Conservation (phyloP, 441 rosid genomes). For the Pelargonium citronellum region DNA sequence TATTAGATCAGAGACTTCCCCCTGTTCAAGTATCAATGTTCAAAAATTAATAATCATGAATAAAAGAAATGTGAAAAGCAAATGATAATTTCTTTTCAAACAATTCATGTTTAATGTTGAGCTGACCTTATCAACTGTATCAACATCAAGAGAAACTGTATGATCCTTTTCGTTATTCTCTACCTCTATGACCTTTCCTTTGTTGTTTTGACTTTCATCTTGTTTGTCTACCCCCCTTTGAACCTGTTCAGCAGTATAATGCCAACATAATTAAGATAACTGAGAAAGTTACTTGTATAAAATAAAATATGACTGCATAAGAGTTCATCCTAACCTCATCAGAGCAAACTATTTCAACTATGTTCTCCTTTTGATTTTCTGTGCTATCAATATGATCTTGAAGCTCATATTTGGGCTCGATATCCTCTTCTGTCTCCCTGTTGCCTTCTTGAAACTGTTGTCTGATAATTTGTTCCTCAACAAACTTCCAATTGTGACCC, state of each 20-base stretch:
- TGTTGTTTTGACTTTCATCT: conserved; percentile 23
- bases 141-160: conserved; percentile 16
- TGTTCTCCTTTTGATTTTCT: conserved; percentile 31
- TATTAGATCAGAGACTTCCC: conserved; percentile 17
- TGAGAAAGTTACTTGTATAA: conserved; percentile 8
- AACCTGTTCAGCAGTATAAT: conserved; percentile 28
- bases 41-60: conserved; percentile 7
- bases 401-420: conserved; percentile 18
- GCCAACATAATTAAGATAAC: conserved; percentile 7
- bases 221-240: conserved; percentile 25
- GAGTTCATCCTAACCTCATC: conserved; percentile 37
- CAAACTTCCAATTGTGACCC: conserved; percentile 20
- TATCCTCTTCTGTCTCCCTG: conserved; percentile 27
- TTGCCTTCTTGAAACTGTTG: conserved; percentile 18
- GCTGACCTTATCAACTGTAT: conserved; percentile 28
- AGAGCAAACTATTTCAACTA: conserved; percentile 25
- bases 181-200: conserved; percentile 25
- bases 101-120: not conserved
- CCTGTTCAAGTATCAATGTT: conserved; percentile 28
- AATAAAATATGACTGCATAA: not conserved
- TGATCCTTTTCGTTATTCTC: conserved; percentile 23
- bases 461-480: conserved; percentile 22
- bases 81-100: not conserved
- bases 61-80: conserved; percentile 15
- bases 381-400: conserved; percentile 27